Base-by-base conservation (phyloP, 352 stramenopile species). In the Phytophthora nicotianae region DNA sequence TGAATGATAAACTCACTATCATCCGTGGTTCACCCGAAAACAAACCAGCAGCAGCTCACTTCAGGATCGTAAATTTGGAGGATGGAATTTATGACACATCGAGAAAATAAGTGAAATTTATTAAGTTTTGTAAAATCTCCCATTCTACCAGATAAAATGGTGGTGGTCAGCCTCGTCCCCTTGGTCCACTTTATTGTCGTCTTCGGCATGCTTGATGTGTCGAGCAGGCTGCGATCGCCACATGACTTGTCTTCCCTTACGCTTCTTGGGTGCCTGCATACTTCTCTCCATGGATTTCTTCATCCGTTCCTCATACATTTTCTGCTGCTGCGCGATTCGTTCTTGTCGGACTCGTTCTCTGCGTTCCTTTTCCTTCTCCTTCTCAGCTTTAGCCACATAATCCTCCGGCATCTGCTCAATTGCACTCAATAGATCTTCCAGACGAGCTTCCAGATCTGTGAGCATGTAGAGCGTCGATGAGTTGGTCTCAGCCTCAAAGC, bases 341-440 rank as follows among this genome's bases (percentile, higher is more conserved):
- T 98, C 94, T 42, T 95, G 86, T 1, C 92, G 86, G 49, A 97
- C 92, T 20, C 88, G 84, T 75, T 98, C 92, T 20, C 94, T 79
- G 2, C 94, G 81, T 65, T 97, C 90, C 48, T 98, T 98, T 58
- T 98, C 94, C 60, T 98, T 98, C 38, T 98, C 90, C 53, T 98
- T 98, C 62, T 98, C 94, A 20, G 87, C 89, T 61, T 97, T 97
- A 13, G 89, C 72, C 5, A 98, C 91, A 61, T 97, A 98, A 24
- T 98, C 94, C 42, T 97, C 84, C 0, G 93, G 92, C 90, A 98
- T 97, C 45, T 96, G 80, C 59, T 96, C 88, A 37, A 98, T 97
- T 2, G 89, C 79, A 38, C 79, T 94, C 47, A 98, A 64, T 13
- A 98, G 69, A 41, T 98, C 86, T 72, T 98, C 92, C 17, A 98